Conservation (phyloP, 2,329 filamentous ascomycete species). For the Fusarium irregulare region DNA sequence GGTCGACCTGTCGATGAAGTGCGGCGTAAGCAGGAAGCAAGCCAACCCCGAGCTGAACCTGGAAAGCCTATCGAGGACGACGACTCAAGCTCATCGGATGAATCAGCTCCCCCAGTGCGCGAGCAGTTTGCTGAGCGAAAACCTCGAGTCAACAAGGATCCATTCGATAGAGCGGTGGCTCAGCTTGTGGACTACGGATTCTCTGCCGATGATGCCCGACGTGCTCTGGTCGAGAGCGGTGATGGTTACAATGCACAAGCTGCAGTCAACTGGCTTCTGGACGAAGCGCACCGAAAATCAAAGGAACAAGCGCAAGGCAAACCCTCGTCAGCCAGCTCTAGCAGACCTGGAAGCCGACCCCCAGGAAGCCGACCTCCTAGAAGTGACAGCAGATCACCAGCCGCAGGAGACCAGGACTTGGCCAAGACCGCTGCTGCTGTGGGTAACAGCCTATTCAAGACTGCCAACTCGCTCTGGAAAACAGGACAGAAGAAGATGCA, state of each 20-base stretch:
- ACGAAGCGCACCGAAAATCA: conserved; percentile 87
- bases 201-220: conserved; percentile 81
- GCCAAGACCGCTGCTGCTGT: conserved; percentile 84
- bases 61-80: conserved; percentile 67
- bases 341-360: conserved; percentile 34
- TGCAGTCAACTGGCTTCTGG: conserved; percentile 88
- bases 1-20: conserved; percentile 74
- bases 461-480: conserved; percentile 95
- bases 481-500: conserved; percentile 92
- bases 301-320: conserved; percentile 74
- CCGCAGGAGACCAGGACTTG: conserved; percentile 74
- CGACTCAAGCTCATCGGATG: conserved; percentile 60
- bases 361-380: conserved; percentile 45
- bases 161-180: conserved; percentile 81
- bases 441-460: conserved; percentile 88
- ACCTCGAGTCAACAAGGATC: conserved; percentile 48
- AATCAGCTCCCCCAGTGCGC: conserved; percentile 45
- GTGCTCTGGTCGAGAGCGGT: conserved; percentile 83
- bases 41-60: conserved; percentile 59
- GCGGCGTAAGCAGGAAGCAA: conserved; percentile 58
- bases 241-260: conserved; percentile 84
- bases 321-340: conserved; percentile 57
- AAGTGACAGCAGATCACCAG: conserved; percentile 67
- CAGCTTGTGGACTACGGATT: conserved; percentile 97
- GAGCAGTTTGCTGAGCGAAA: conserved; percentile 40